These are phyloP conservation scores for Cenchrus americanus DNA, from an alignment of 176 grass and related monocot species.

Conservation along the genomic window DNA sequence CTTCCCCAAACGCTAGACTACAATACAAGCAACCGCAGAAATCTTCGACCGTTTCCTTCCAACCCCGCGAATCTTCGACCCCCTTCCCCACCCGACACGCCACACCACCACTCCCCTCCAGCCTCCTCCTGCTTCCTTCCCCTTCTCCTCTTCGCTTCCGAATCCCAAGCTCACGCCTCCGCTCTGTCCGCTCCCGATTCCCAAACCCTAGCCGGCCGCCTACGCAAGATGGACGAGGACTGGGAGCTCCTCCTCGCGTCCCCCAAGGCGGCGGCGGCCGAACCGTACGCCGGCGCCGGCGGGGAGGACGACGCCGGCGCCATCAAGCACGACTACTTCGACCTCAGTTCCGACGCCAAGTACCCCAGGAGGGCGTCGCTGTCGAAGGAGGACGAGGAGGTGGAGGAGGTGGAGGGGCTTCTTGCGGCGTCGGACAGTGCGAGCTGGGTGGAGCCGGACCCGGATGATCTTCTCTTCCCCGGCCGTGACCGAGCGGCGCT, in stretches of 20 bases:
- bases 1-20: conserved; percentile 23
- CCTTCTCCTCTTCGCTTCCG: conserved; percentile 3
- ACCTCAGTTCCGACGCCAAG: conserved; percentile 58
- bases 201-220: conserved; percentile 5
- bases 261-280: conserved; percentile 23
- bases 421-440: conserved; percentile 50
- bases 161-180: not conserved
- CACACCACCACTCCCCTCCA: conserved; percentile 32
- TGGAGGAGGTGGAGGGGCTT: conserved; percentile 41
- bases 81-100: conserved; percentile 44
- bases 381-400: not conserved
- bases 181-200: not conserved
- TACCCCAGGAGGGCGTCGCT: conserved; percentile 50
- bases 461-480: conserved; percentile 61
- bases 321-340: conserved; percentile 91
- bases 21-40: conserved; percentile 33
- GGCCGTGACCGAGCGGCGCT: conserved; percentile 50
- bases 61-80: conserved; percentile 40
- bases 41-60: conserved; percentile 12
- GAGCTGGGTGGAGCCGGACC: conserved; percentile 82
- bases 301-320: conserved; percentile 58
- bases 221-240: conserved; percentile 60
- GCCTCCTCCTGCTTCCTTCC: not conserved
- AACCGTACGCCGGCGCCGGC: not conserved
- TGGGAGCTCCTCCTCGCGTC: conserved; percentile 79